A percentile compares a stretch with the other conserved stretches of the same genome.
These are phyloP conservation scores for Lentinula aciculospora DNA, from an alignment of 768 basidiomycete genomes.

Conservation along the genomic window DNA sequence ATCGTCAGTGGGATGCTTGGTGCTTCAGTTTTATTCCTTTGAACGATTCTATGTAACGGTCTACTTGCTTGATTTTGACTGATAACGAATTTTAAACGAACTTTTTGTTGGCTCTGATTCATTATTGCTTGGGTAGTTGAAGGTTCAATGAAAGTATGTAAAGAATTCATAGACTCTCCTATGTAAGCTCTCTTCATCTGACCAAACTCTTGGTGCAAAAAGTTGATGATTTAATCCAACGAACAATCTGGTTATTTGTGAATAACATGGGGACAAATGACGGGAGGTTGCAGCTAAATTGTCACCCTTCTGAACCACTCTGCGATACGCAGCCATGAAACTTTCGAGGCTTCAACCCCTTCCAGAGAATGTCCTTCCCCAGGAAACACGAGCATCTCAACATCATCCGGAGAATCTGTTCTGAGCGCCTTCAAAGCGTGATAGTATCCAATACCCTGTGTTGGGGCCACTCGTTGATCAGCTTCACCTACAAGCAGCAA, in stretches of 20 bases:
- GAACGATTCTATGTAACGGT: not conserved
- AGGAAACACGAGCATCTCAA: conserved; percentile 2
- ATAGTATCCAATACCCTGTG: conserved; percentile 59
- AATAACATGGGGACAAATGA: no score
- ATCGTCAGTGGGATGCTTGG: not conserved
- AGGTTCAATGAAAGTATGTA: no score
- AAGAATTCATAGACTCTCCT: no score
- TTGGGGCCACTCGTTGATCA: conserved; percentile 58
- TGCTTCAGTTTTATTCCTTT: not conserved
- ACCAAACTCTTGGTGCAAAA: no score
- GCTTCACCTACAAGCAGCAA: conserved; percentile 54
- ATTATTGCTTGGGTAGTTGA: no score
- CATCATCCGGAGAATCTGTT: not conserved
- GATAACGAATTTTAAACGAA: no score
- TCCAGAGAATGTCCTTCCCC: conserved; percentile 1
- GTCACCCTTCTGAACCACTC: not conserved
- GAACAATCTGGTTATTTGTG: no score
- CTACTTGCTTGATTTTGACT: no score
- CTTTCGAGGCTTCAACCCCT: not conserved
- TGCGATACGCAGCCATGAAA: not conserved
- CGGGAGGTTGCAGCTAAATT: not conserved
- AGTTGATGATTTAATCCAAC: no score
- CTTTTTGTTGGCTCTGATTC: no score
- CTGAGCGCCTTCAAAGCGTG: conserved; percentile 50
- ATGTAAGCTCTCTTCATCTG: no score